Evolutionary conservation across 1,139 yeast genomes (phyloP).

Genomic region (Protomyces macrosporus): DNA sequence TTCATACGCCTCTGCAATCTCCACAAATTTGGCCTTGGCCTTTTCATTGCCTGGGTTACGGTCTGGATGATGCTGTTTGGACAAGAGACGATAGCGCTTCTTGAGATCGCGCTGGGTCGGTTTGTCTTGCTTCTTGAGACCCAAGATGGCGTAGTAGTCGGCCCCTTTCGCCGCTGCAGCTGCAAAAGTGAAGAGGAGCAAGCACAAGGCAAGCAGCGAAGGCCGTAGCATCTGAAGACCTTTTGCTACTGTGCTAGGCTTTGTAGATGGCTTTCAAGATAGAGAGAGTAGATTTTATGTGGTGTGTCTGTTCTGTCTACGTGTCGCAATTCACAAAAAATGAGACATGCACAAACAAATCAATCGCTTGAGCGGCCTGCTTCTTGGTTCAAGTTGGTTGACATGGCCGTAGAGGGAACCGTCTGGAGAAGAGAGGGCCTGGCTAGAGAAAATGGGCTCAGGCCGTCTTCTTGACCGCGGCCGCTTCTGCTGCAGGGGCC

Average conservation of each 20-base stretch:
- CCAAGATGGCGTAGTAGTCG: constrained; percentile 15
- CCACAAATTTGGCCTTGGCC: constrained; percentile 80
- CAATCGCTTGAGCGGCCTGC: too few relatives aligned
- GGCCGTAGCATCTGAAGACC: background rate
- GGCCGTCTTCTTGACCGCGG: too few relatives aligned
- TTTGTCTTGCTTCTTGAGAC: constrained; percentile 16
- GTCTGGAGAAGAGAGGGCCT: too few relatives aligned
- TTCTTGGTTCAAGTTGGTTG: too few relatives aligned
- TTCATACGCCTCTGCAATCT: constrained; percentile 91
- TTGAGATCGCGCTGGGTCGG: constrained; percentile 49
- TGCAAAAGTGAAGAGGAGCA: background rate
- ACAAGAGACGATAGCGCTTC: constrained; percentile 74
- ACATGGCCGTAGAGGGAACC: too few relatives aligned
- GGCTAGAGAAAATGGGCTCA: too few relatives aligned
- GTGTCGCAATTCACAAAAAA: too few relatives aligned
- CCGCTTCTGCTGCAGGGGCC: background rate
- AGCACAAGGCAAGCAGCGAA: background rate
- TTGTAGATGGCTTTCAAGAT: too few relatives aligned
- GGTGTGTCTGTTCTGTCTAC: too few relatives aligned
- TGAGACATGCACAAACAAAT: too few relatives aligned
- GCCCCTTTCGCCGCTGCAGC: background rate
- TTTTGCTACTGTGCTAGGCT: too few relatives aligned
- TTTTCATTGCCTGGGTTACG: constrained; percentile 76
- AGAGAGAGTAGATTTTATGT: too few relatives aligned
- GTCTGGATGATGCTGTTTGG: constrained; percentile 91